A percentile compares a stretch with the other conserved stretches of the same genome.
Evolutionary conservation across 2,329 filamentous ascomycete genomes (phyloP).

Genomic region (Didymella keratinophila): DNA sequence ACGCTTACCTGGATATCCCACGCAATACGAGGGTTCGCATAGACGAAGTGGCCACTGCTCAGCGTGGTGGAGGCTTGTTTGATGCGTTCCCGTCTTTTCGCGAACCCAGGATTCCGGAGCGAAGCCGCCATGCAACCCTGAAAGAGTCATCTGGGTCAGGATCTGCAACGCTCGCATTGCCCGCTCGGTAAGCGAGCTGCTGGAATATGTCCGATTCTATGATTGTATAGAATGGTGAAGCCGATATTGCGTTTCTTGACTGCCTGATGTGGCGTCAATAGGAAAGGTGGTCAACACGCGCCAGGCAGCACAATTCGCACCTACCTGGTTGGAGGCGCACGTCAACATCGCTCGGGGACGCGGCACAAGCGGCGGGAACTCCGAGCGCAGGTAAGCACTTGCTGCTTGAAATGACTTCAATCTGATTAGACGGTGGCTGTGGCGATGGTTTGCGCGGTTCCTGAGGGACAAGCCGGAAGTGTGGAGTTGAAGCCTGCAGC

Average conservation of each 20-base stretch:
- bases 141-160: constrained; percentile 4
- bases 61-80: constrained; percentile 31
- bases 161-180: constrained; percentile 18
- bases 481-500: constrained; percentile 23
- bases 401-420: constrained; percentile 27
- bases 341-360: constrained; percentile 24
- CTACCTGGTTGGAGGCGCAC: constrained; percentile 37
- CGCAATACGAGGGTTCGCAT: constrained; percentile 36
- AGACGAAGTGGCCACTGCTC: constrained; percentile 23
- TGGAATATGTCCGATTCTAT: constrained; percentile 10
- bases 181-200: constrained; percentile 2
- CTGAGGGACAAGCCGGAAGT: constrained; percentile 40
- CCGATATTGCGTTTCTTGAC: constrained; percentile 21
- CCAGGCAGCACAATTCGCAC: constrained; percentile 44
- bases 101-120: constrained; percentile 21
- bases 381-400: constrained; percentile 29
- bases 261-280: constrained; percentile 19
- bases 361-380: constrained; percentile 32
- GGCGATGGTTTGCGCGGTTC: constrained; percentile 13
- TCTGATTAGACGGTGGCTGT: constrained; percentile 43
- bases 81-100: constrained; percentile 30
- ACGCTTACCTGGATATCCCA: constrained; percentile 32
- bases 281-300: constrained; percentile 27
- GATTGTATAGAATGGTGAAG: constrained; percentile 8
- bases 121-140: constrained; percentile 5